Conservation (phyloP, 1,284 basidiomycete genomes). For the Puccinia triticina region DNA sequence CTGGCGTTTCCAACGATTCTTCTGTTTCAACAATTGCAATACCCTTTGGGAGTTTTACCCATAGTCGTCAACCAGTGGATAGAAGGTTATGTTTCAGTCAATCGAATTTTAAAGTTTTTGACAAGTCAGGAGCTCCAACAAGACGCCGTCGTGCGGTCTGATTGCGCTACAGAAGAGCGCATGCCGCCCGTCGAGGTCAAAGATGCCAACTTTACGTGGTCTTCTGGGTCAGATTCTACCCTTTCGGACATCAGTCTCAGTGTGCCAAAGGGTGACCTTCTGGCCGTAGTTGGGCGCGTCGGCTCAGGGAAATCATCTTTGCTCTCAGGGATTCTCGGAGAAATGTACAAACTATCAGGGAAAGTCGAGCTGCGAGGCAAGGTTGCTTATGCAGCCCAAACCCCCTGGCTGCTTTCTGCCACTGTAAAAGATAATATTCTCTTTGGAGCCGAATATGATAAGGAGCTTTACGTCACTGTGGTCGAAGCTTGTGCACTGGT, state of each 20-base stretch:
- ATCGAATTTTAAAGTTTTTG: constrained; percentile 77
- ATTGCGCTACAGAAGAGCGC: constrained; percentile 64
- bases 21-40: constrained; percentile 83
- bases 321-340: constrained; percentile 74
- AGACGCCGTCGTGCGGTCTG: constrained; percentile 68
- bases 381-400: constrained; percentile 83
- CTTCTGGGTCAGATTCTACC: constrained; percentile 62
- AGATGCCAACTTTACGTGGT: constrained; percentile 62
- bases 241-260: constrained; percentile 76
- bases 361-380: constrained; percentile 72
- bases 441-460: constrained; percentile 85
- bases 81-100: constrained; percentile 81
- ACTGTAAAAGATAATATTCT: constrained; percentile 84
- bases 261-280: constrained; percentile 80
- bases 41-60: constrained; percentile 76
- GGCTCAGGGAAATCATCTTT: constrained; percentile 77
- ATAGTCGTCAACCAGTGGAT: constrained; percentile 64
- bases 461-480: constrained; percentile 62
- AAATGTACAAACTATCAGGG: constrained; percentile 80
- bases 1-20: constrained; percentile 93
- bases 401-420: constrained; percentile 73
- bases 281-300: constrained; percentile 84
- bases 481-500: constrained; percentile 77
- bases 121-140: constrained; percentile 76
- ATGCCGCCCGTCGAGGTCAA: constrained; percentile 70